Evolutionary conservation across 371 early-diverging fungal genomes (phyloP).

Genomic region (Dichotomocladium elegans): DNA sequence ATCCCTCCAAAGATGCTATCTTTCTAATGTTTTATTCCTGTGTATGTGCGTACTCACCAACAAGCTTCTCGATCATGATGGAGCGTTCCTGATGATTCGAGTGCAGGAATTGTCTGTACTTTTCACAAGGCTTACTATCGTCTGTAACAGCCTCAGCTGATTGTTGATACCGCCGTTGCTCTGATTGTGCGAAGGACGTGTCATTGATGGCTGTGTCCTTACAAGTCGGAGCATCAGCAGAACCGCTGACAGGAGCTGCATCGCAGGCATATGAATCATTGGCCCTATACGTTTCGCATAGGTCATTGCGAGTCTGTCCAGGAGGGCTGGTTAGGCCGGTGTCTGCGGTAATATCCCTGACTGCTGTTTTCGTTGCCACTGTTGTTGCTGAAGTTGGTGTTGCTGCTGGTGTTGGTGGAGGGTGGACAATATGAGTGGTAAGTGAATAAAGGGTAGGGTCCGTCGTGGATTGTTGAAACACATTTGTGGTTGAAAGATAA

Average conservation of each 20-base stretch:
- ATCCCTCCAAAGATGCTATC: too few relatives aligned
- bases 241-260: neutral
- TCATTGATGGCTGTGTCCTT: neutral
- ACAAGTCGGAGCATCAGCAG: too few relatives aligned
- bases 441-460: slow-evolving; percentile 11
- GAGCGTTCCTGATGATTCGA: slow-evolving; percentile 22
- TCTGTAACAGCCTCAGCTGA: neutral
- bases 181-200: too few relatives aligned
- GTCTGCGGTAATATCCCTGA: neutral
- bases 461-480: neutral
- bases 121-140: slow-evolving; percentile 14
- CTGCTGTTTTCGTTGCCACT: neutral
- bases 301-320: too few relatives aligned
- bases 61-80: slow-evolving; percentile 27
- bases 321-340: neutral
- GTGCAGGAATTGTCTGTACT: slow-evolving; percentile 15
- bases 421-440: neutral
- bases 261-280: too few relatives aligned
- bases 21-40: neutral
- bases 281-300: too few relatives aligned
- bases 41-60: slow-evolving; percentile 20
- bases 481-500: neutral
- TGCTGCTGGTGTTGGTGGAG: slow-evolving; percentile 8
- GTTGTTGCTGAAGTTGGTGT: slow-evolving; percentile 3
- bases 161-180: neutral